Conservation (phyloP, 23 red algal species). For the Gracilaria gracilis region DNA sequence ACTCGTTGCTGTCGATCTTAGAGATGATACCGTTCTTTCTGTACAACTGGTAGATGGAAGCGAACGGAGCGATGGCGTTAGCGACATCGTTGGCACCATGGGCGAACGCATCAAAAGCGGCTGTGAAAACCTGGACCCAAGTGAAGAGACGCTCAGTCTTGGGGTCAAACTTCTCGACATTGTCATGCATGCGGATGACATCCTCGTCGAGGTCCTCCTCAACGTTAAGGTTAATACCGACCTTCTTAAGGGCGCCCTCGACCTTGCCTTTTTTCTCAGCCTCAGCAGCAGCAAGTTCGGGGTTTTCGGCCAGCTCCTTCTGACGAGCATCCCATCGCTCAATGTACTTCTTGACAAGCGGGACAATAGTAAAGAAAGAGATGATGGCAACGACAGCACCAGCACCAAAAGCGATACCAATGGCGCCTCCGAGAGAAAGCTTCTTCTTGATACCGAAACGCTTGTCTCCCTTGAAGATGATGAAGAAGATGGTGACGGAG, state of each 20-base stretch:
- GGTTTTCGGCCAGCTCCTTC: conserved; percentile 62
- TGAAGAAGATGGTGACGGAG: conserved; percentile 80
- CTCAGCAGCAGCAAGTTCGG: conserved; percentile 30
- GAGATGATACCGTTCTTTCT: conserved; percentile 57
- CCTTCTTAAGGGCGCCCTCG: conserved; percentile 50
- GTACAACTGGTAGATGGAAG: conserved; percentile 86
- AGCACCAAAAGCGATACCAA: conserved; percentile 70
- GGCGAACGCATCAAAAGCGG: conserved; percentile 92
- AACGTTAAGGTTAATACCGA: conserved; percentile 70
- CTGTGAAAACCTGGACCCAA: conserved; percentile 92
- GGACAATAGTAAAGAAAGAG: conserved; percentile 64
- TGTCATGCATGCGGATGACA: conserved; percentile 69
- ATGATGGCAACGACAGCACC: conserved; percentile 57
- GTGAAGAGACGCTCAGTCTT: conserved; percentile 95
- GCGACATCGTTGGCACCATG: conserved; percentile 99
- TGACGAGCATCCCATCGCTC: conserved; percentile 73
- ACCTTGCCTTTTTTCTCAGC: conserved; percentile 42
- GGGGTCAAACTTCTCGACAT: conserved; percentile 78
- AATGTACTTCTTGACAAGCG: conserved; percentile 46
- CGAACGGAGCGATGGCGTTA: conserved; percentile 94
- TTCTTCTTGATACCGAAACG: conserved; percentile 52
- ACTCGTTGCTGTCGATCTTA: conserved; percentile 34
- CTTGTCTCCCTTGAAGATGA: conserved; percentile 77
- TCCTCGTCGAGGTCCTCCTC: conserved; percentile 70
- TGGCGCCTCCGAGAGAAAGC: conserved; percentile 36